Base-by-base conservation (phyloP, 116 monocot genomes). In the Dioscorea cayenensis region DNA sequence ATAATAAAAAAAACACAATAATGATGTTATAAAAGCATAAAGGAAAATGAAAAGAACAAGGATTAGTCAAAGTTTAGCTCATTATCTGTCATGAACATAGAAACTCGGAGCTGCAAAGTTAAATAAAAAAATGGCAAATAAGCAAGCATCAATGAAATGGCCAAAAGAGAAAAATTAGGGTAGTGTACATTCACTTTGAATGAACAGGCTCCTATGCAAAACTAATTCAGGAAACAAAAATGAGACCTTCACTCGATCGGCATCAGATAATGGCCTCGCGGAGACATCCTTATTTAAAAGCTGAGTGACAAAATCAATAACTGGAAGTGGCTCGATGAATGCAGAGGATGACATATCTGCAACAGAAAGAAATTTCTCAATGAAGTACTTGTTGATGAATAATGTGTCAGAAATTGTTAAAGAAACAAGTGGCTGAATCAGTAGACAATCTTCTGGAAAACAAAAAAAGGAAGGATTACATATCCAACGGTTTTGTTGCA, bases 341-440 rank as follows among this genome's bases (percentile, higher is more conserved):
- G 89, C 95, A 71, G 89, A 89, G 5, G 91, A 95, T 36, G 89
- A 91, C 91, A 95, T 91, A 79, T 95, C 95, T 95, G 79, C 75
- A 76, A 19, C 14, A 68, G 25, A 43, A 43, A 43, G 10, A 55
- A 48, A 16, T 55, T 55, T 55, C 55, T 14, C n/a, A 5, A 55
- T 55, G n/a, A 55, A 14, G 43, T 9, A 43, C 43, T 43, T 43
- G 12, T 10, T 43, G 43, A 43, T 43, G 43, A 12, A 43, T 43
- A 43, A 12, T 43, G 43, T 43, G 11, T 43, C 43, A 43, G 7
- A 43, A 43, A 43, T 43, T 43, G 7, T 43, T 43, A 43, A 43
- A 43, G 43, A 7, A 43, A 10, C 9, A 43, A 6, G 5, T 43
- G 7, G 43, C 6, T 43, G 43, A 43, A 43, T 43, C 43, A 5